Conservation (phyloP, 805 yeast genomes). For the Nakazawaea sp. region DNA sequence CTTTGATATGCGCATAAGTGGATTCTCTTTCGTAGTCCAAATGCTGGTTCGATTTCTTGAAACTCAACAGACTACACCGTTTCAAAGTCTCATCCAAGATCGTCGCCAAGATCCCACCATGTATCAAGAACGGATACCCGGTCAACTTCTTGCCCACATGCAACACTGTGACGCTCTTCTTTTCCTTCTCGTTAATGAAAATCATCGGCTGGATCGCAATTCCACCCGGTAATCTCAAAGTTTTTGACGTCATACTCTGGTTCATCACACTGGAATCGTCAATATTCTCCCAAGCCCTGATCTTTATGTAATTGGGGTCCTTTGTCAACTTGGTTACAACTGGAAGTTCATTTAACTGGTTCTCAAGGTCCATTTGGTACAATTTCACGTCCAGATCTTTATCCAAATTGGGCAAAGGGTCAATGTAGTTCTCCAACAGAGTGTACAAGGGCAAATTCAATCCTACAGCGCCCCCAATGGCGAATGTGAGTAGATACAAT, state of each 20-base stretch:
- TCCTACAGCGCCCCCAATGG: constrained; percentile 5
- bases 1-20: constrained; percentile 30
- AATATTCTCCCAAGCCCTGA: constrained; percentile 38
- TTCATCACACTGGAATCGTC: constrained; percentile 30
- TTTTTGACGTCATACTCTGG: constrained; percentile 35
- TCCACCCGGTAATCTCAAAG: constrained; percentile 71
- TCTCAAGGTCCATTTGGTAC: constrained; percentile 31
- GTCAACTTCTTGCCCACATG: constrained; percentile 75
- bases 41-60: constrained; percentile 20
- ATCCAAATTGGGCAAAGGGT: constrained; percentile 12
- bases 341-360: constrained; percentile 40
- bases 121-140: constrained; percentile 84
- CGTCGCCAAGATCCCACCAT: constrained; percentile 85
- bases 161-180: constrained; percentile 58
- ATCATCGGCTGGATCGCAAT: constrained; percentile 68
- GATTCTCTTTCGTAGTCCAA: constrained; percentile 15
- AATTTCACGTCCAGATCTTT: constrained; percentile 16
- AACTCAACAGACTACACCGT: constrained; percentile 37
- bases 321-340: constrained; percentile 39
- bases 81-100: constrained; percentile 71
- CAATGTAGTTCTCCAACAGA: background rate
- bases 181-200: constrained; percentile 48
- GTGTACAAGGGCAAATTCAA: constrained; percentile 10
- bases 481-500: constrained; percentile 3
- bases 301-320: constrained; percentile 29